phyloP scores from a whole-genome alignment of 257 asterid genomes.

The Nicotiana tabacum region DNA sequence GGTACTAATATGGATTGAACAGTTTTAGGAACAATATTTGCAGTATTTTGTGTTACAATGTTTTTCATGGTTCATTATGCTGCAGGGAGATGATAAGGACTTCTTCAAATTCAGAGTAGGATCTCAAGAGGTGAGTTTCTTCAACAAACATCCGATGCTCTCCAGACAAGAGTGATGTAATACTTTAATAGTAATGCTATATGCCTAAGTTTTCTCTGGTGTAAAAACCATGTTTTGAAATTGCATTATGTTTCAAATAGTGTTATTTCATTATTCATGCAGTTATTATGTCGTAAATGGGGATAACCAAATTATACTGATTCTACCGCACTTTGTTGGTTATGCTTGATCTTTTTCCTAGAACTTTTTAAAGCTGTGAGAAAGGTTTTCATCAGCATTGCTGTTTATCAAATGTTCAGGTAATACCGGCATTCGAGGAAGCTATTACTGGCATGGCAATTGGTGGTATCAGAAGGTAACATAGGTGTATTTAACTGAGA shows the following conservation, averaged over 20 bases:
- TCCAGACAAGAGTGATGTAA: background rate
- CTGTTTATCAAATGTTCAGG: conserved; percentile 50
- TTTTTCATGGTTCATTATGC: conserved; percentile 18
- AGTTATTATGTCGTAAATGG: background rate
- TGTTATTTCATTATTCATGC: background rate
- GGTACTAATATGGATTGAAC: conserved; percentile 38
- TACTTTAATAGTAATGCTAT: background rate
- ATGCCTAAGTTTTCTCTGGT: background rate
- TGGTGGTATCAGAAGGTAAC: conserved; percentile 88
- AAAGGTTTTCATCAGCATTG: conserved; percentile 12
- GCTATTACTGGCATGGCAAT: conserved; percentile 86
- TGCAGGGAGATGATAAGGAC: conserved; percentile 90
- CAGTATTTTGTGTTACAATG: background rate
- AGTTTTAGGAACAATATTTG: background rate
- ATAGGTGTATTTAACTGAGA: background rate
- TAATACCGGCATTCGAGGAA: conserved; percentile 95
- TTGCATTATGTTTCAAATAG: background rate
- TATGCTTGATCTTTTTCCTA: background rate
- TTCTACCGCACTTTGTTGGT: background rate
- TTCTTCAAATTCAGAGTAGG: conserved; percentile 91
- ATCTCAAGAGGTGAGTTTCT: conserved; percentile 57
- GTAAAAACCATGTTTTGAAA: background rate
- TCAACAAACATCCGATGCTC: background rate
- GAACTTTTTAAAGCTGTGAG: background rate
- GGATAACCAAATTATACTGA: background rate